phyloP scores from a whole-genome alignment of 1,284 basidiomycete genomes.

The Rhodotorula sp. region DNA sequence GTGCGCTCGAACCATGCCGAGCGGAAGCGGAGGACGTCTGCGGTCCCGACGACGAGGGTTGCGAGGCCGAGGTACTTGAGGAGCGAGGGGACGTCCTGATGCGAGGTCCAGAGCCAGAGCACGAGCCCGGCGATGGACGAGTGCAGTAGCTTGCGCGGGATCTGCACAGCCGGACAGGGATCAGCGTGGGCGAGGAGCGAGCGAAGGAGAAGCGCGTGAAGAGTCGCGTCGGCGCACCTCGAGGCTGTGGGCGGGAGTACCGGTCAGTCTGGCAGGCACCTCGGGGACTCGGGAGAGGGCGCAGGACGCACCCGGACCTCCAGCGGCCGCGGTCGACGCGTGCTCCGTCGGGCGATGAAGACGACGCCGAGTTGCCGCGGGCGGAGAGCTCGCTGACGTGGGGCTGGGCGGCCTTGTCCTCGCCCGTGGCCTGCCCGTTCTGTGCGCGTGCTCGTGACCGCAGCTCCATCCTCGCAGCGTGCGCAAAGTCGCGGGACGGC shows the following conservation, averaged over 20 bases:
- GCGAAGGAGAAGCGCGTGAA: not conserved
- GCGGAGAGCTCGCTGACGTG: not conserved
- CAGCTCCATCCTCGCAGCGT: not conserved
- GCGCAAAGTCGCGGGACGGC: too few species aligned
- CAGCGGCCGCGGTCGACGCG: slow-evolving; percentile 35
- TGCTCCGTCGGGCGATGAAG: not conserved
- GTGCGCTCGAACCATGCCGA: slow-evolving; percentile 67
- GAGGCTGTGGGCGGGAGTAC: slow-evolving; percentile 14
- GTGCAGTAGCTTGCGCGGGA: slow-evolving; percentile 87
- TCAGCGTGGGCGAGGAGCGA: not conserved
- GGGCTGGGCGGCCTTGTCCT: slow-evolving; percentile 6
- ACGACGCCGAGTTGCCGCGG: not conserved
- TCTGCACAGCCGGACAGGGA: slow-evolving; percentile 54
- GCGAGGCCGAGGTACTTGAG: slow-evolving; percentile 66
- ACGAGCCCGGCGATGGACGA: slow-evolving; percentile 88
- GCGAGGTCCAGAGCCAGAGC: slow-evolving; percentile 64
- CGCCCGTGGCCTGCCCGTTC: slow-evolving; percentile 14
- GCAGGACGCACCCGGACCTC: slow-evolving; percentile 27
- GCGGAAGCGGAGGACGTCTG: slow-evolving; percentile 76
- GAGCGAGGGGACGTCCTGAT: slow-evolving; percentile 57
- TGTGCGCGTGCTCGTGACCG: not conserved
- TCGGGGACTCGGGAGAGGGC: not conserved
- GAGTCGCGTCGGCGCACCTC: slow-evolving; percentile 9
- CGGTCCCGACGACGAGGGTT: slow-evolving; percentile 69
- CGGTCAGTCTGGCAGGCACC: not conserved